Evolutionary conservation across 345 rosid species (phyloP), one percentile per base, ranked within the genome.

Genomic region (Raphanus raphanistrum): DNA sequence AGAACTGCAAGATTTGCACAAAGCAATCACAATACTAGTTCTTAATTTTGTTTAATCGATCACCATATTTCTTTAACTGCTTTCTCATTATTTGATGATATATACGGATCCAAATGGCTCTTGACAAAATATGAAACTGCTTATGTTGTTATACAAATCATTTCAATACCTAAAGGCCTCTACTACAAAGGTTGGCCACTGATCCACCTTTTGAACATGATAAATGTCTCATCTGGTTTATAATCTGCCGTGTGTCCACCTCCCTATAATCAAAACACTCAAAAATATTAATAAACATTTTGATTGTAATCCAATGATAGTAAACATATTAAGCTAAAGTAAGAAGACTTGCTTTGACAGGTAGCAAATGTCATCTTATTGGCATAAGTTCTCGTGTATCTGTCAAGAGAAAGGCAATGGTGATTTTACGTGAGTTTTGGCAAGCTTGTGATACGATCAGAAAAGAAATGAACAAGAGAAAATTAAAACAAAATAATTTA

Each of bases 341-440:
- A 17, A 60, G 62, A 33, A 59, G 16, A 25, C 82, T 73, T 72
- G 65, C 97, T 86, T 90, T 92, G 0, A 88, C 69, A 5, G 93
- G 93, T 92, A 17, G 89, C 90, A 68, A 80, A 92, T 52, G 93
- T 85, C 77, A 73, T 73, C 11, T 73, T 73, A 52, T 87, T 59
- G 63, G 33, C 63, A 59, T 27, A 59, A 59, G 63, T 27, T 59
- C 63, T 59, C 33, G 33, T 59, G 69, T 86, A 89, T 55, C 97
- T 75, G 72, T 66, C 26, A 60, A 60, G 35, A 2, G 9, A 28
- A 26, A 45, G 4, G 25, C 25, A 45, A 48, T 0, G n/a, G 29
- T 15, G 41, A 28, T 72, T 11, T 2, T 9, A 36, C 6, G 15
- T 26, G 13, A 29, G 45, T 16, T 26, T 33, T 35, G 35, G 17